phyloP scores from a whole-genome alignment of 306 rosid species.

The Quercus suber region DNA sequence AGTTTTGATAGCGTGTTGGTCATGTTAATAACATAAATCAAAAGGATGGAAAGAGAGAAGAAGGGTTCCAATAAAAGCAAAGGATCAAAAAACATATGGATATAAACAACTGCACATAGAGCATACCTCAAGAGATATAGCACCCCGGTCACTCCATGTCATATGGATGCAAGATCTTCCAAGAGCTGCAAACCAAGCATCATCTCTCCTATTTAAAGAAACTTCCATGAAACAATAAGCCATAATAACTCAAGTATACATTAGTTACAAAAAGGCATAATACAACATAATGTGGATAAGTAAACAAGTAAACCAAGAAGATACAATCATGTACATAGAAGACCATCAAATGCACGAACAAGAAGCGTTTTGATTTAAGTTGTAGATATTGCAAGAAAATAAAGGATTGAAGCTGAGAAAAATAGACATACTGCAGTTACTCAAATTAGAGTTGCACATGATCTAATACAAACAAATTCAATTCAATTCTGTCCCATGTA shows the following conservation, averaged over 20 bases:
- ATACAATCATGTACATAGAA: neutral
- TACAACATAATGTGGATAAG: neutral
- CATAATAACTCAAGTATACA: neutral
- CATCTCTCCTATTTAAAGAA: conserved; percentile 64
- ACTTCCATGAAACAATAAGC: conserved; percentile 15
- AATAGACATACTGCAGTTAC: neutral
- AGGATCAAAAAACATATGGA: neutral
- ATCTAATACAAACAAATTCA: neutral
- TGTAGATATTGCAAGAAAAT: conserved; percentile 3
- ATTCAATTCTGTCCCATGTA: neutral
- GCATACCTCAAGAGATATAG: conserved; percentile 79
- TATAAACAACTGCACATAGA: neutral
- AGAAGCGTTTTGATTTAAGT: conserved; percentile 1
- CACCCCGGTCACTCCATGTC: conserved; percentile 85
- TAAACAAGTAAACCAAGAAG: neutral
- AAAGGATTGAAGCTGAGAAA: neutral
- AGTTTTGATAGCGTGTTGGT: conserved; percentile 8
- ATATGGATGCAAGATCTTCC: conserved; percentile 90
- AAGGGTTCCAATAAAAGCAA: neutral
- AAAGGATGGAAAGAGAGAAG: neutral
- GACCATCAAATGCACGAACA: neutral
- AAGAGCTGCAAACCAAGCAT: conserved; percentile 89
- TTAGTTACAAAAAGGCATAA: neutral
- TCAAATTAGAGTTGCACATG: too few relatives aligned
- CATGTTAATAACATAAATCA: neutral